Evolutionary conservation across 805 yeast genomes (phyloP).

Genomic region (Blastobotrys americana): DNA sequence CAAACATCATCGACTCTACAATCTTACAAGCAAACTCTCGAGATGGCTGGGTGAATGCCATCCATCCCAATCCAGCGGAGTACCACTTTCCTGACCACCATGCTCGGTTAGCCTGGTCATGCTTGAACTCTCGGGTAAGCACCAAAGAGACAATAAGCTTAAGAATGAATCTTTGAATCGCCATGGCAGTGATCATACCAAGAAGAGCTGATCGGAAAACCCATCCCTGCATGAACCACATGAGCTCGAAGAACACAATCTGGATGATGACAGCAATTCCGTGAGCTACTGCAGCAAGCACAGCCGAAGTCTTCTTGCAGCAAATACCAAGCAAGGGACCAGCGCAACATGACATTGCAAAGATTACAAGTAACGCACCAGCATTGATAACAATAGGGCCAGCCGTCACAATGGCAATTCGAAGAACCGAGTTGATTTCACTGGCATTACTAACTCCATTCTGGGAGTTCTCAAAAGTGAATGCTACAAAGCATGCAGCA

Average conservation of each 20-base stretch:
- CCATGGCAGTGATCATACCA: constrained; percentile 77
- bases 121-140: constrained; percentile 93
- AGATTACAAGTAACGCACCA: constrained; percentile 72
- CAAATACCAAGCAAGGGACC: constrained; percentile 94
- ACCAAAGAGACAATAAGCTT: constrained; percentile 69
- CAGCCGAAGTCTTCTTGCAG: constrained; percentile 95
- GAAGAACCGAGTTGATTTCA: constrained; percentile 50
- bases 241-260: constrained; percentile 79
- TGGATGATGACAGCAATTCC: constrained; percentile 88
- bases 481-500: constrained; percentile 62
- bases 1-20: constrained; percentile 90
- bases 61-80: constrained; percentile 85
- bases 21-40: constrained; percentile 94
- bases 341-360: constrained; percentile 88
- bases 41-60: constrained; percentile 90
- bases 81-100: constrained; percentile 99
- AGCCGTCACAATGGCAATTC: constrained; percentile 56
- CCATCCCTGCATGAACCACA: constrained; percentile 97
- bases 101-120: constrained; percentile 91
- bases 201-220: constrained; percentile 76
- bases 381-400: constrained; percentile 89
- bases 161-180: constrained; percentile 81
- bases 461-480: constrained; percentile 76
- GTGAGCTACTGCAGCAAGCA: constrained; percentile 91
- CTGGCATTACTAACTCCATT: constrained; percentile 54